These are phyloP conservation scores for Acanthamoeba healyi DNA, from an alignment of 208 protist genomes.

Conservation along the genomic window DNA sequence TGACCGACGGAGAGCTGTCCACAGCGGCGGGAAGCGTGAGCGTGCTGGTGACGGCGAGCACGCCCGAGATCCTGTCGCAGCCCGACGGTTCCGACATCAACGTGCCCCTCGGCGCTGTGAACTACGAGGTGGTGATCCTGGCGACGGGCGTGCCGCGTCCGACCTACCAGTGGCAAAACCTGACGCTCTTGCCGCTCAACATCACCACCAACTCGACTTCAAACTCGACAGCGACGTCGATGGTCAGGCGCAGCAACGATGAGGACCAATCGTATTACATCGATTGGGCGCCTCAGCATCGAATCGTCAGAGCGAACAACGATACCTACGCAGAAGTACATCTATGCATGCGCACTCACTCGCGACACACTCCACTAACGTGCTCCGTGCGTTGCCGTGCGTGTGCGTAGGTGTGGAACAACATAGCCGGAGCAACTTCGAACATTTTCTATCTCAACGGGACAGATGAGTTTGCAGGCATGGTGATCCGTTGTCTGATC, in stretches of 20 bases:
- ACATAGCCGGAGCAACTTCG: background rate
- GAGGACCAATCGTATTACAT: too few relatives aligned
- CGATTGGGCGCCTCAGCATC: too few relatives aligned
- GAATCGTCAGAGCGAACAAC: too few relatives aligned
- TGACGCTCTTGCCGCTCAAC: background rate
- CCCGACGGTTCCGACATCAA: background rate
- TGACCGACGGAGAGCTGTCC: background rate
- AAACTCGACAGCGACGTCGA: background rate
- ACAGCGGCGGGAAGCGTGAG: background rate
- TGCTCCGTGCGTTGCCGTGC: too few relatives aligned
- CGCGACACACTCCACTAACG: too few relatives aligned
- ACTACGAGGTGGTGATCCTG: background rate
- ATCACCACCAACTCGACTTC: background rate
- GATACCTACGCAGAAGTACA: too few relatives aligned
- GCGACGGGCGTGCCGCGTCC: background rate
- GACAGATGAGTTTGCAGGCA: background rate
- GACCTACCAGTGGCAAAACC: background rate
- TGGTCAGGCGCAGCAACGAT: too few relatives aligned
- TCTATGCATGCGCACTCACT: too few relatives aligned
- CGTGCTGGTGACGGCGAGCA: background rate
- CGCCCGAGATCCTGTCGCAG: background rate
- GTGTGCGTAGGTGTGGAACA: background rate
- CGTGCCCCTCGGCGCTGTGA: background rate
- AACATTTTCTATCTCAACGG: background rate
- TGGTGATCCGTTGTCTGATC: background rate